These are phyloP conservation scores for Cyclospora cayetanensis DNA, from an alignment of 169 alveolate species.

Conservation along the genomic window DNA sequence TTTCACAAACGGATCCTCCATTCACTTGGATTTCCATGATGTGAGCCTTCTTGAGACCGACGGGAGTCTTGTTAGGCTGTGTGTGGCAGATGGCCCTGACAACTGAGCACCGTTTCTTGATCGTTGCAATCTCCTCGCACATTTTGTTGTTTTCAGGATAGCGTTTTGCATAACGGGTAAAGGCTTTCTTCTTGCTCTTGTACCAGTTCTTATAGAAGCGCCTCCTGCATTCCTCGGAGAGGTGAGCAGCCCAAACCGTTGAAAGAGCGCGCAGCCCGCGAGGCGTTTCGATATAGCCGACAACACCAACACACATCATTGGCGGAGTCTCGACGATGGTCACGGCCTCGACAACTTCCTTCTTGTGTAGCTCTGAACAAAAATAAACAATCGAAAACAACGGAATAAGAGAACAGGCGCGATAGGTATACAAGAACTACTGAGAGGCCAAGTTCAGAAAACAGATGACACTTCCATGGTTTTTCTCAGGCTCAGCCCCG, in stretches of 20 bases:
- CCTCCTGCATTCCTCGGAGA: constrained; percentile 97
- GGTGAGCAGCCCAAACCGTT: constrained; percentile 99
- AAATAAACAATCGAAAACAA: not conserved
- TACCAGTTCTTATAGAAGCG: constrained; percentile 99
- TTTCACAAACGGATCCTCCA: constrained; percentile 97
- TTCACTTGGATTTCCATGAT: constrained; percentile 99
- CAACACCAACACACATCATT: constrained; percentile 98
- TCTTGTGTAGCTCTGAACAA: constrained; percentile 92
- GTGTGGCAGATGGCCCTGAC: constrained; percentile 99
- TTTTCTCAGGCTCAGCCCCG: constrained; percentile 64
- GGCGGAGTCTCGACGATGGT: constrained; percentile 99
- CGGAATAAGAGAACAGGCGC: not conserved
- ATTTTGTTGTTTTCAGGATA: constrained; percentile 89
- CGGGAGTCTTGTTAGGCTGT: constrained; percentile 95
- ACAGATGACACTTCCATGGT: constrained; percentile 55
- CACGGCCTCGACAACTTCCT: constrained; percentile 99
- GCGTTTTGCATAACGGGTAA: constrained; percentile 95
- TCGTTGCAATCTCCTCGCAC: constrained; percentile 93
- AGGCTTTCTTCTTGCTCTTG: constrained; percentile 98
- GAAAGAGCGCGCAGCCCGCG: constrained; percentile 98
- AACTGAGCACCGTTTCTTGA: constrained; percentile 97
- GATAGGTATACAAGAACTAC: not conserved
- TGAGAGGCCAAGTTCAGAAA: not conserved
- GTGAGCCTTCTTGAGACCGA: constrained; percentile 98
- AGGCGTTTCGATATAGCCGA: constrained; percentile 99